These are phyloP conservation scores for Talaromyces sp. DNA, from an alignment of 2,329 filamentous ascomycete species.

Conservation along the genomic window DNA sequence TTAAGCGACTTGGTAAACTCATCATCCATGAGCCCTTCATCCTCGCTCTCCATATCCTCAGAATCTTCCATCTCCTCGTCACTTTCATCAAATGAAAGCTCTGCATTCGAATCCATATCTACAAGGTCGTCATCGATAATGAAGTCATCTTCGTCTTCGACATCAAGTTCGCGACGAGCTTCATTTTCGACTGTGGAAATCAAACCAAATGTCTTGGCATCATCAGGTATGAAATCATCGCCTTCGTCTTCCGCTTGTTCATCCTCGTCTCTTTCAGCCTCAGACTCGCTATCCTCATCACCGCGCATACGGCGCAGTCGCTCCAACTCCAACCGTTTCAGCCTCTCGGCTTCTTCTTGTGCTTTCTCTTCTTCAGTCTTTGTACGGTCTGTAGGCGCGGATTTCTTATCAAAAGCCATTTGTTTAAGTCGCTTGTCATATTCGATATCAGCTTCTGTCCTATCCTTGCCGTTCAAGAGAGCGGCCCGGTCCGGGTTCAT, in stretches of 20 bases:
- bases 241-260: slow-evolving; percentile 40
- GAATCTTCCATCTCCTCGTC: slow-evolving; percentile 46
- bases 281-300: slow-evolving; percentile 58
- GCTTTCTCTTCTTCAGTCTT: slow-evolving; percentile 86
- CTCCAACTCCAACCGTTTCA: slow-evolving; percentile 78
- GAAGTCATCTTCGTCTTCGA: slow-evolving; percentile 94
- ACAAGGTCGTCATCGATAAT: slow-evolving; percentile 83
- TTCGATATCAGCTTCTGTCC: slow-evolving; percentile 69
- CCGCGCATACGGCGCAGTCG: slow-evolving; percentile 82
- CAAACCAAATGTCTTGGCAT: slow-evolving; percentile 58
- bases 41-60: slow-evolving; percentile 40
- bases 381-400: slow-evolving; percentile 77
- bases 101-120: slow-evolving; percentile 65
- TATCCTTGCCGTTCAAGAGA: slow-evolving; percentile 56
- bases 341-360: slow-evolving; percentile 67
- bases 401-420: slow-evolving; percentile 76
- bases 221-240: slow-evolving; percentile 47
- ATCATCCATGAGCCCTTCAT: slow-evolving; percentile 47
- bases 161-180: slow-evolving; percentile 51
- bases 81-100: slow-evolving; percentile 37
- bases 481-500: slow-evolving; percentile 62
- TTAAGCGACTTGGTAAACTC: slow-evolving; percentile 39
- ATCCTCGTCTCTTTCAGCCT: slow-evolving; percentile 33
- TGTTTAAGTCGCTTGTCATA: slow-evolving; percentile 82
- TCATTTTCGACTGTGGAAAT: slow-evolving; percentile 45